Conservation (phyloP, 164 flowering plant species). For the Magnolia changhungtana region DNA sequence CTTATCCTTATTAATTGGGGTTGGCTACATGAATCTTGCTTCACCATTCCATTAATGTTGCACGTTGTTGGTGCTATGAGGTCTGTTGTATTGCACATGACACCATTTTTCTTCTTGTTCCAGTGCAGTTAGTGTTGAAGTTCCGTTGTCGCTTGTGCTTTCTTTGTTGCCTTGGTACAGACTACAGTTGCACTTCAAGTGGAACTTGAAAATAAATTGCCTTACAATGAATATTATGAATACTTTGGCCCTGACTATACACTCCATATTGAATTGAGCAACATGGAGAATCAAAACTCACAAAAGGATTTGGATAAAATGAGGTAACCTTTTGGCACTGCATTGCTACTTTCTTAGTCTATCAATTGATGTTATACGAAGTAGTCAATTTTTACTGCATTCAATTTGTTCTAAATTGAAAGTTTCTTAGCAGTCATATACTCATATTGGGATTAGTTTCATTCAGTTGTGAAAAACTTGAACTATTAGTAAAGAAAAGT, state of each 20-base stretch:
- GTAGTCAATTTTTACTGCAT: no score
- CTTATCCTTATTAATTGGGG: no score
- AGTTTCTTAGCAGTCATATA: no score
- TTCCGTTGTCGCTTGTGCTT: background rate
- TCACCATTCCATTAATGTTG: constrained; percentile 44
- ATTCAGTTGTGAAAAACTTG: no score
- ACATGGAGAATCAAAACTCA: constrained; percentile 61
- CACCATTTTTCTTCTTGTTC: background rate
- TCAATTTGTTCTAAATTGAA: no score
- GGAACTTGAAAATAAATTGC: constrained; percentile 79
- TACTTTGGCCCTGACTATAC: no score
- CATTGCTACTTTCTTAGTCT: no score
- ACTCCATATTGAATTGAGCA: no score
- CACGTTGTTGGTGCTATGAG: constrained; percentile 99
- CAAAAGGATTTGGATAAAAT: constrained; percentile 67
- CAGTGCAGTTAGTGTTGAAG: background rate
- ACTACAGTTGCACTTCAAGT: constrained; percentile 93
- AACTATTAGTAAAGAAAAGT: no score
- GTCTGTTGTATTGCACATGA: constrained; percentile 28
- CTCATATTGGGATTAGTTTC: no score
- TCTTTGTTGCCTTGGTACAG: constrained; percentile 35
- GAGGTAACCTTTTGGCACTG: constrained; percentile 36
- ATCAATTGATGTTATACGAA: no score
- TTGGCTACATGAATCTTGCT: no score
- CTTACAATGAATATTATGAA: constrained; percentile 69